These are phyloP conservation scores for Hortiboletus flavorubellus DNA, from an alignment of 768 basidiomycete species.

Conservation along the genomic window DNA sequence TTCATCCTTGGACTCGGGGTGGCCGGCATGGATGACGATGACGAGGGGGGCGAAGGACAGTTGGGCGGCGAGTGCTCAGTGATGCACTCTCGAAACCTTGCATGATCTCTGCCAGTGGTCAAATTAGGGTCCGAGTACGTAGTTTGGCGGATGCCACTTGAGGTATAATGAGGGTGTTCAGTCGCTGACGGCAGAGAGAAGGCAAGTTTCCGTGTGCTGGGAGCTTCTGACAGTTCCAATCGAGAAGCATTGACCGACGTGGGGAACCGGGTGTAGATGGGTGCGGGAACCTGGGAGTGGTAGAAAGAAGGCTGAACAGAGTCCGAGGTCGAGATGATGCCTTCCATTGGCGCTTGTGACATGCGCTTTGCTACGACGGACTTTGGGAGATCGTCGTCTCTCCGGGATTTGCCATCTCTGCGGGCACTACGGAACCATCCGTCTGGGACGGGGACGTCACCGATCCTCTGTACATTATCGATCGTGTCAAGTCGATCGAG, in stretches of 20 bases:
- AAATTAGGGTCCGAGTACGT: constrained; percentile 34
- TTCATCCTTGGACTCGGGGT: constrained; percentile 33
- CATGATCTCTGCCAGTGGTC: constrained; percentile 15
- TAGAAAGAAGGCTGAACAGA: constrained; percentile 21
- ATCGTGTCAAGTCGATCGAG: constrained; percentile 70
- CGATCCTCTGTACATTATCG: constrained; percentile 64
- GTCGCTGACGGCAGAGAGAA: constrained; percentile 31
- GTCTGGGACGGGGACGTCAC: constrained; percentile 65
- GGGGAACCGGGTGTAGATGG: constrained; percentile 32
- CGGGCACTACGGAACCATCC: constrained; percentile 80
- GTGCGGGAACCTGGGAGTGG: constrained; percentile 20
- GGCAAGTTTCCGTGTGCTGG: constrained; percentile 22
- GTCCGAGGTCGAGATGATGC: constrained; percentile 19
- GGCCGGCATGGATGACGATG: constrained; percentile 38
- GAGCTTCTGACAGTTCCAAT: constrained; percentile 22
- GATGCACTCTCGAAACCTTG: constrained; percentile 20
- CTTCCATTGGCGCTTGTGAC: constrained; percentile 34
- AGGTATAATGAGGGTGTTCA: constrained; percentile 22
- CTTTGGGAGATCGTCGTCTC: constrained; percentile 42
- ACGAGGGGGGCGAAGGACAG: constrained; percentile 34
- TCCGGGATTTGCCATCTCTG: constrained; percentile 50
- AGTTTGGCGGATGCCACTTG: constrained; percentile 25
- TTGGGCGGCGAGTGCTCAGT: constrained; percentile 23
- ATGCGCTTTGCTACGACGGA: constrained; percentile 42
- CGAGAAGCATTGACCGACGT: constrained; percentile 29